Evolutionary conservation across 2,329 filamentous ascomycete genomes (phyloP).

Genomic region (Cryphonectria japonica): DNA sequence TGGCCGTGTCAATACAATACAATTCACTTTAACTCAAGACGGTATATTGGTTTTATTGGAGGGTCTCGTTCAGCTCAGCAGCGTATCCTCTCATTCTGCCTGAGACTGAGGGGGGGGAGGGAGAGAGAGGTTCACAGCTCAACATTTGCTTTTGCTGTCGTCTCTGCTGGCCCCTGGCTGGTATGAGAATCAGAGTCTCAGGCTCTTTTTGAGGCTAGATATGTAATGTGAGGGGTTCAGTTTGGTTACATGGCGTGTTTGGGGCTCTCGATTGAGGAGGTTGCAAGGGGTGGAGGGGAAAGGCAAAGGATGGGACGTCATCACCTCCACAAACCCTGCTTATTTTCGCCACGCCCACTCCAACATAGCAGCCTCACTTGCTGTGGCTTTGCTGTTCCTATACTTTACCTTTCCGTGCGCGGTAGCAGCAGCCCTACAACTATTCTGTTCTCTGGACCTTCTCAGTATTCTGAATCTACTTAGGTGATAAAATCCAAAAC

Average conservation of each 20-base stretch:
- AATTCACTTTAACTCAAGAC: too few relatives aligned
- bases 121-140: not conserved
- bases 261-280: not conserved
- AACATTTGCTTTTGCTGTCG: not conserved
- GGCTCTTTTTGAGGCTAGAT: not conserved
- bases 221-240: not conserved
- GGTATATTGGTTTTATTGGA: not conserved
- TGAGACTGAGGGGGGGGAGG: not conserved
- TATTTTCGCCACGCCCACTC: not conserved
- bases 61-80: not conserved
- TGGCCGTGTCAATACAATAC: too few relatives aligned
- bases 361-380: not conserved
- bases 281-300: not conserved
- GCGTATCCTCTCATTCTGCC: not conserved
- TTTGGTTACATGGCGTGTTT: conserved; percentile 1
- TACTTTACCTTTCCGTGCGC: too few relatives aligned
- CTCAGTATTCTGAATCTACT: not conserved
- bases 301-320: not conserved
- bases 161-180: not conserved
- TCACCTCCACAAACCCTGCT: not conserved
- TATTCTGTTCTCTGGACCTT: not conserved
- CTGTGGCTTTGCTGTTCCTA: not conserved
- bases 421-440: not conserved
- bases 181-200: not conserved
- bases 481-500: not conserved